Evolutionary conservation across 345 rosid species (phyloP), one percentile per base, ranked within the genome.

Genomic region (Citrus cavaleriei): DNA sequence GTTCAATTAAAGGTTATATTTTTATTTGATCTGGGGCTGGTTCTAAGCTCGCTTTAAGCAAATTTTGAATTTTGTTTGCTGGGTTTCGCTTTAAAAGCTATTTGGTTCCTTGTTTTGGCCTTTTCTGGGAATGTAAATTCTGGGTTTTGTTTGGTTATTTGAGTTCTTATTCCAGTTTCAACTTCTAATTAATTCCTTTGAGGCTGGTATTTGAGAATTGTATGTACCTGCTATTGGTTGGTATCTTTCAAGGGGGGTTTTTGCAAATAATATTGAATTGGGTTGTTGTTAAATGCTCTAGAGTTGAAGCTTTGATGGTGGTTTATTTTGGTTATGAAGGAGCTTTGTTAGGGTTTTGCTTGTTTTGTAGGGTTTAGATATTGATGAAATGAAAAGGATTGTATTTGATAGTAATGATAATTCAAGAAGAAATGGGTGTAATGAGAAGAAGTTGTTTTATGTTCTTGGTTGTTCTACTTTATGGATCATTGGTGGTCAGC

Each of bases 331-430:
- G 62, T 28, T 28, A 32, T 71, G 60, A 54, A 54, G 62, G 62
- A 71, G 24, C 58, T 8, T 58, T 58, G 22, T 68, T 51, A 76
- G 81, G 84, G 75, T 84, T 70, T 73, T 72, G 65, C 51, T 75
- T 65, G 70, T 82, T 78, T 76, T 57, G 46, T 58, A 30, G 35
- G 77, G 82, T 83, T 81, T 79, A 78, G 76, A 75, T 13, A 74
- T 64, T 74, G 78, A 83, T 81, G 85, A 84, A 77, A 86, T 90
- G 88, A 85, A 70, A 83, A 84, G 85, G 72, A 70, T 30, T 70
- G 75, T 65, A 3, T 18, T 10, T 55, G 86, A 57, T 28, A 70
- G 68, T 68, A 74, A 75, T 82, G 77, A 60, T 69, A 74, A 76
- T 84, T 84, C 82, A 68, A 68, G 82, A 57, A 25, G 77, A 83